Base-by-base conservation (phyloP, 495 filamentous ascomycete species). In the Aspergillus bertholletiae region DNA sequence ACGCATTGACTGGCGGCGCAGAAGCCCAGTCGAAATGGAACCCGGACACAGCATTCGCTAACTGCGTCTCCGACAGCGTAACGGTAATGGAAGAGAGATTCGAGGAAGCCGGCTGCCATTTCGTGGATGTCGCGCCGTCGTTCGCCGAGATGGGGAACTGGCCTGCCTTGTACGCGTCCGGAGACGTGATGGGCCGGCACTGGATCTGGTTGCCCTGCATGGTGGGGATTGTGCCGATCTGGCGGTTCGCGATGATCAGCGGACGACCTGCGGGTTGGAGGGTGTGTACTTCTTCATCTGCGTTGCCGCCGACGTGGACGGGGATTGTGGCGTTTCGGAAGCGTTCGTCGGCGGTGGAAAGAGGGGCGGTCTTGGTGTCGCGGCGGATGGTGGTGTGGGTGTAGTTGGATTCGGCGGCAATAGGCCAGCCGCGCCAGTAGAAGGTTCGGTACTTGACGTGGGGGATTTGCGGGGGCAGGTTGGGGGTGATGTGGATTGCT, bases 91-190 rank as follows among this genome's bases (percentile, higher is more conserved):
- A 70, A 57, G 66, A 71, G 2, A 80, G 51, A 0, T 78, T 77
- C 0, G 82, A 75, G 5, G 70, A 65, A 1, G 70, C 63, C 0
- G 88, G 87, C 59, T 89, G 87, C 88, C 88, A 92, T 47, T 80
- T 80, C 0, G 88, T 92, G 24, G 81, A 79, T 0, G 80, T 75
- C 1, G 84, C 82, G 44, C 88, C 88, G 58, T 92, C 88, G 23
- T 88, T 80, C 0, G 84, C 86, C 0, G 80, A 76, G 28, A 87
- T 73, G 1, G 88, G 88, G 73, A 89, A 88, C 66, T 92, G 88
- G 22, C 88, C 88, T 0, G 83, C 75, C 23, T 78, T 70, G 65
- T 81, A 87, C 0, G 58, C 59, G 45, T 77, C 59, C 0, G 62
- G 51, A 0, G 83, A 84, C 24, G 60, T 57, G 12, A 80, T 79